These are phyloP conservation scores for Aspergillus felis DNA, from an alignment of 2,329 filamentous ascomycete genomes.

Conservation along the genomic window DNA sequence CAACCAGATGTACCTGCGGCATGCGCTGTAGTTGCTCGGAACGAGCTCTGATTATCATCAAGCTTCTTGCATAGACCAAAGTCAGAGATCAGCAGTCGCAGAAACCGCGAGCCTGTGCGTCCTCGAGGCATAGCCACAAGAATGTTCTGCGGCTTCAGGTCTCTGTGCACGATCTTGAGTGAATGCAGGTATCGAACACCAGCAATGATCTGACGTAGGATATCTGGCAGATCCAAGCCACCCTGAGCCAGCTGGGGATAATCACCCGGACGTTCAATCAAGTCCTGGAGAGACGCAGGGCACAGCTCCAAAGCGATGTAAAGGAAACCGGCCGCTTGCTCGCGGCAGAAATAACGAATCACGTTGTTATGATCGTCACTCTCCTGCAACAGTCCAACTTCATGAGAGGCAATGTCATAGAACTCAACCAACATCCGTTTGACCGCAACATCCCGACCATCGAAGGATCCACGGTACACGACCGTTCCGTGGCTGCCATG, in stretches of 20 bases:
- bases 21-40: constrained; percentile 89
- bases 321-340: constrained; percentile 81
- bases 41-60: constrained; percentile 89
- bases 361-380: constrained; percentile 96
- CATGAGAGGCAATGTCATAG: constrained; percentile 90
- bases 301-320: constrained; percentile 96
- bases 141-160: constrained; percentile 97
- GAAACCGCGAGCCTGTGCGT: constrained; percentile 52
- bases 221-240: constrained; percentile 70
- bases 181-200: constrained; percentile 86
- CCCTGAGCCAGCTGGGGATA: constrained; percentile 63
- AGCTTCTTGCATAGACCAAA: constrained; percentile 98
- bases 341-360: constrained; percentile 92
- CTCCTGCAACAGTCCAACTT: constrained; percentile 83
- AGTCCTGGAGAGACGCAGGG: constrained; percentile 86
- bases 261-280: constrained; percentile 70
- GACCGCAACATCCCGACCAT: constrained; percentile 87
- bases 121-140: constrained; percentile 66
- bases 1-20: constrained; percentile 92
- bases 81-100: constrained; percentile 91
- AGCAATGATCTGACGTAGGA: constrained; percentile 83
- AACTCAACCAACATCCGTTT: constrained; percentile 97
- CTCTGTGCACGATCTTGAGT: constrained; percentile 90
- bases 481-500: constrained; percentile 95
- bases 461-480: constrained; percentile 91